phyloP scores from a whole-genome alignment of 345 rosid genomes.

The Dipteronia sinensis region DNA sequence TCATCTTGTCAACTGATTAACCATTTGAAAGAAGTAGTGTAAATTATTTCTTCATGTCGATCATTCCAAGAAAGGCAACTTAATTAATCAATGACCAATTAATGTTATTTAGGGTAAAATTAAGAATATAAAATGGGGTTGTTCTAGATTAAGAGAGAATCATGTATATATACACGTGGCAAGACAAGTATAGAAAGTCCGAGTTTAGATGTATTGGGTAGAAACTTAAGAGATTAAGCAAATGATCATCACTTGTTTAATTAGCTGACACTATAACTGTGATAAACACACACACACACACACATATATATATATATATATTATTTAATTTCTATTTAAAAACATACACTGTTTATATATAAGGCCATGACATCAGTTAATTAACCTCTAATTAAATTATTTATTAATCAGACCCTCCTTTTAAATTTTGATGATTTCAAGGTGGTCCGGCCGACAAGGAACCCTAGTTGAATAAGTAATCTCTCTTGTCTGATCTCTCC shows the following conservation, averaged over 20 bases:
- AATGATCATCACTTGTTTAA: slow-evolving; percentile 49
- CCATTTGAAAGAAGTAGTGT: background rate
- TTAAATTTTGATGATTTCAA: slow-evolving; percentile 19
- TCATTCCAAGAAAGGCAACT: slow-evolving; percentile 10
- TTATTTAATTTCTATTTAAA: slow-evolving; percentile 22
- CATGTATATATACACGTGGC: slow-evolving; percentile 35
- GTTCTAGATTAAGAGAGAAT: slow-evolving; percentile 10
- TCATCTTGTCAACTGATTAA: too few species aligned
- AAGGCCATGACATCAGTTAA: slow-evolving; percentile 44
- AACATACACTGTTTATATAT: slow-evolving; percentile 3
- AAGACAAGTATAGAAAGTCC: slow-evolving; percentile 51
- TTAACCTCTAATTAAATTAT: slow-evolving; percentile 20
- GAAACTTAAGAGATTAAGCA: slow-evolving; percentile 72
- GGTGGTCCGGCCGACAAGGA: slow-evolving; percentile 57
- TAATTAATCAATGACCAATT: background rate
- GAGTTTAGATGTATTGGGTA: slow-evolving; percentile 76
- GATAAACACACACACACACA: too few species aligned
- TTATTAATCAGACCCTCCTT: slow-evolving; percentile 33
- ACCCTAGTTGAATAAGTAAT: slow-evolving; percentile 55
- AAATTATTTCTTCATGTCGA: background rate
- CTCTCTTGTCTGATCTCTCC: slow-evolving; percentile 23
- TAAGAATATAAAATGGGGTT: background rate
- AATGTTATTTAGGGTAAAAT: background rate
- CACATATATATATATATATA: too few species aligned
- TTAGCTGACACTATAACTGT: slow-evolving; percentile 49